Percentiles rank a stretch among this genome's conserved stretches.
Conservation (phyloP, 2,329 filamentous ascomycete species). For the Periconia sp. region DNA sequence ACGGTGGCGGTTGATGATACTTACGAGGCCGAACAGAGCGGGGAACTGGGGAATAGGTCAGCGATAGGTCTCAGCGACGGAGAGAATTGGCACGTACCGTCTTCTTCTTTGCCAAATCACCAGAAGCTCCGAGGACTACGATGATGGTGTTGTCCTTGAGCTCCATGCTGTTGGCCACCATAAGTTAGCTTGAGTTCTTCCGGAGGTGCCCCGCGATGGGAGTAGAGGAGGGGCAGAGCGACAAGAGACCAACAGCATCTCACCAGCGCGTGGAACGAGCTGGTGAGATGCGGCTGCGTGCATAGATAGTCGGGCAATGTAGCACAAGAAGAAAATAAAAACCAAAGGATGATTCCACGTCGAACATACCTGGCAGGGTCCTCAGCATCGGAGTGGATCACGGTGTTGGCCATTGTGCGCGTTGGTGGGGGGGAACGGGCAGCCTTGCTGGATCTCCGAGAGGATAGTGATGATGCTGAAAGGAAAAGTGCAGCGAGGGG, state of each 20-base stretch:
- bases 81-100: slow-evolving; percentile 61
- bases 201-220: slow-evolving; percentile 7
- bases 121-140: slow-evolving; percentile 93
- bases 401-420: slow-evolving; percentile 50
- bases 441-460: slow-evolving; percentile 17
- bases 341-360: neutral
- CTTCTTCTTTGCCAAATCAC: slow-evolving; percentile 99
- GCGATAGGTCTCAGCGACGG: slow-evolving; percentile 15
- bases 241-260: neutral
- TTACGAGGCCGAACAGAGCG: slow-evolving; percentile 93
- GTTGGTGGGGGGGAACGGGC: slow-evolving; percentile 17
- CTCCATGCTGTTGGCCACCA: slow-evolving; percentile 69
- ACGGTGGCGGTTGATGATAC: slow-evolving; percentile 45
- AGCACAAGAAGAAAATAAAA: neutral
- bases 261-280: neutral
- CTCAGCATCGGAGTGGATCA: slow-evolving; percentile 51
- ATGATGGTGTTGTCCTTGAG: slow-evolving; percentile 98
- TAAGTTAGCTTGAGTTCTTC: slow-evolving; percentile 30
- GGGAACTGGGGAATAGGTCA: slow-evolving; percentile 70
- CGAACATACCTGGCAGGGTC: slow-evolving; percentile 50
- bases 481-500: slow-evolving; percentile 10
- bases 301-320: neutral
- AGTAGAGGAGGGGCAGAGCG: slow-evolving; percentile 10
- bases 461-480: slow-evolving; percentile 19
- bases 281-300: neutral